These are phyloP conservation scores for Trypanosoma mega DNA, from an alignment of 208 protist genomes.

Conservation along the genomic window DNA sequence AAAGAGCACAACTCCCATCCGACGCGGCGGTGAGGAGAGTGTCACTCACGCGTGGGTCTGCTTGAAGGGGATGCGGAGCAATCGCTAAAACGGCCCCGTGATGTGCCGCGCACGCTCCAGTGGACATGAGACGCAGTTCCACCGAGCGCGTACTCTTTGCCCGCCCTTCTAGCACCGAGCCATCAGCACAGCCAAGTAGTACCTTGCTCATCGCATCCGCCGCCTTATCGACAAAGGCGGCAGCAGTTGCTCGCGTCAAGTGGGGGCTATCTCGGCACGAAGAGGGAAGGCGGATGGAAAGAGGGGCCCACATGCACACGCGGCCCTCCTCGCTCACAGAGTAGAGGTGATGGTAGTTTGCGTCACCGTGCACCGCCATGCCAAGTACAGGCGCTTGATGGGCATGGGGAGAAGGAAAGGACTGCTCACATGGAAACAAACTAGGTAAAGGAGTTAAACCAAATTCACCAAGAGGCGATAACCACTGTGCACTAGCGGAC, in stretches of 20 bases:
- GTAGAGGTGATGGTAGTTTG: constrained; percentile 62
- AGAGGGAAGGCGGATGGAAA: constrained; percentile 35
- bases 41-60: constrained; percentile 34
- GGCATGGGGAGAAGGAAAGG: constrained; percentile 62
- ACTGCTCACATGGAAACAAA: constrained; percentile 16
- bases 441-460: too few relatives aligned
- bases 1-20: constrained; percentile 58
- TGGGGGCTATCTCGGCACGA: constrained; percentile 37
- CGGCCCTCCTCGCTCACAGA: constrained; percentile 67
- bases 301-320: constrained; percentile 61
- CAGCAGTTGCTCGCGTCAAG: constrained; percentile 45
- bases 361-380: constrained; percentile 59
- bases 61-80: constrained; percentile 42
- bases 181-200: constrained; percentile 58
- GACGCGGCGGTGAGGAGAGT: constrained; percentile 48
- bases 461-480: not conserved
- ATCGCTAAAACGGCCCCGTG: constrained; percentile 38
- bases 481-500: not conserved
- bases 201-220: constrained; percentile 69
- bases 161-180: constrained; percentile 44
- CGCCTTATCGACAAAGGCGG: constrained; percentile 41
- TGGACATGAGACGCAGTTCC: constrained; percentile 32
- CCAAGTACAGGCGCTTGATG: constrained; percentile 55
- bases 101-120: constrained; percentile 3
- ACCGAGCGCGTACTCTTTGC: constrained; percentile 49